A percentile compares a stretch with the other conserved stretches of the same genome.
Conservation (phyloP, 176 grass and related monocot species). For the Aechmea fasciata region DNA sequence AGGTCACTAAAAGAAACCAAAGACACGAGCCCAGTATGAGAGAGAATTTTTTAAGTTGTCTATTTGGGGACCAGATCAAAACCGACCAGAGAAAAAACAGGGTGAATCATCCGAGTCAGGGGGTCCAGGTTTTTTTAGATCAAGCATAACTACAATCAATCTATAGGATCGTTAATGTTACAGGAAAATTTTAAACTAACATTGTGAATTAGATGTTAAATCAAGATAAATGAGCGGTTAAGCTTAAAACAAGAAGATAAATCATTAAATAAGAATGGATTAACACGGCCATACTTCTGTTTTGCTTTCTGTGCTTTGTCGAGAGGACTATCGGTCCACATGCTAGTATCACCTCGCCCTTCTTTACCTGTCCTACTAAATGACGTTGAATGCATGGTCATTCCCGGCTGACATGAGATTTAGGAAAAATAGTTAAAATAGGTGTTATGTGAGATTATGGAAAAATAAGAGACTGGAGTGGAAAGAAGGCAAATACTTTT, state of each 20-base stretch:
- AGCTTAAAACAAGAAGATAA: not conserved
- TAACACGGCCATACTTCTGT: constrained; percentile 47
- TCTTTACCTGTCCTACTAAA: constrained; percentile 81
- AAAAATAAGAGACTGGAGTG: constrained; percentile 3
- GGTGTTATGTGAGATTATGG: not conserved
- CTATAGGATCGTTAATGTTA: too few species aligned
- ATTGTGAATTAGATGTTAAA: not conserved
- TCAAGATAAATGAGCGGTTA: not conserved
- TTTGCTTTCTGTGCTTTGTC: constrained; percentile 84
- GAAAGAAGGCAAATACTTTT: constrained; percentile 50
- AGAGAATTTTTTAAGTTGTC: too few species aligned
- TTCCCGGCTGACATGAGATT: constrained; percentile 41
- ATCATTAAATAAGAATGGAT: constrained; percentile 2
- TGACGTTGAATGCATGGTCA: constrained; percentile 77
- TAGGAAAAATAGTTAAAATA: constrained; percentile 9
- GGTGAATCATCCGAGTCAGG: too few species aligned
- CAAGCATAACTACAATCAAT: too few species aligned
- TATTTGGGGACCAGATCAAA: too few species aligned
- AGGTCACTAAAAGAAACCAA: too few species aligned
- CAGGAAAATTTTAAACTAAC: too few species aligned
- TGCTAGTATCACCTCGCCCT: constrained; percentile 76
- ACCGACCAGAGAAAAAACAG: too few species aligned
- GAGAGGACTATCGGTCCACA: constrained; percentile 80
- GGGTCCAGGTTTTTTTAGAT: too few species aligned
- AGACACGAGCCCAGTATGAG: too few species aligned